Conservation (phyloP, 352 stramenopile genomes). For the Phytophthora uliginosa region DNA sequence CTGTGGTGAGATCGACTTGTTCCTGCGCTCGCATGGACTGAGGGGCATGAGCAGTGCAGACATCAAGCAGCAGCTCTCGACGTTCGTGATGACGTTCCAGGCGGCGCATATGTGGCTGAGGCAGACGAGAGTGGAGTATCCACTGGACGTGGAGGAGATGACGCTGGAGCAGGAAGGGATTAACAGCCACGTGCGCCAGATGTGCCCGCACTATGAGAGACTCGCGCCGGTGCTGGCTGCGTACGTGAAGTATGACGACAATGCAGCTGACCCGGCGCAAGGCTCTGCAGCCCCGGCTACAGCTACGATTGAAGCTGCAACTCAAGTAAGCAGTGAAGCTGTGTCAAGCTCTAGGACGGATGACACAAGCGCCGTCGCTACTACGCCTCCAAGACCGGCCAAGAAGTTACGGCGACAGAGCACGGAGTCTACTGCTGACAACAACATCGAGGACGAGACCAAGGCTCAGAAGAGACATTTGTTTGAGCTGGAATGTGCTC, state of each 20-base stretch:
- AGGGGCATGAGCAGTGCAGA: slow-evolving; percentile 33
- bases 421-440: slow-evolving; percentile 8
- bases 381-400: slow-evolving; percentile 3
- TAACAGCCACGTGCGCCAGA: slow-evolving; percentile 46
- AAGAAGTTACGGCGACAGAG: slow-evolving; percentile 13
- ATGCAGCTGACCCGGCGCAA: slow-evolving; percentile 11
- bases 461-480: slow-evolving; percentile 53
- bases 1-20: slow-evolving; percentile 49
- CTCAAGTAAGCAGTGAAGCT: neutral
- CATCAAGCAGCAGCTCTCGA: slow-evolving; percentile 37
- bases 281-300: slow-evolving; percentile 2
- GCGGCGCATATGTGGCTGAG: slow-evolving; percentile 45
- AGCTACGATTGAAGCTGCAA: neutral
- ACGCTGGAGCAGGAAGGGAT: slow-evolving; percentile 40
- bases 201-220: slow-evolving; percentile 54
- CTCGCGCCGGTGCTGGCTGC: slow-evolving; percentile 39
- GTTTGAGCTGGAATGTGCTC: slow-evolving; percentile 61
- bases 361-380: neutral
- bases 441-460: slow-evolving; percentile 25
- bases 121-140: slow-evolving; percentile 37
- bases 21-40: slow-evolving; percentile 41
- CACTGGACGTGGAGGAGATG: slow-evolving; percentile 8
- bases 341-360: neutral
- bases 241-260: slow-evolving; percentile 39
- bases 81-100: slow-evolving; percentile 49